Evolutionary conservation across 2,329 filamentous ascomycete species (phyloP).

Genomic region (Aspergillus brunneoviolaceus): DNA sequence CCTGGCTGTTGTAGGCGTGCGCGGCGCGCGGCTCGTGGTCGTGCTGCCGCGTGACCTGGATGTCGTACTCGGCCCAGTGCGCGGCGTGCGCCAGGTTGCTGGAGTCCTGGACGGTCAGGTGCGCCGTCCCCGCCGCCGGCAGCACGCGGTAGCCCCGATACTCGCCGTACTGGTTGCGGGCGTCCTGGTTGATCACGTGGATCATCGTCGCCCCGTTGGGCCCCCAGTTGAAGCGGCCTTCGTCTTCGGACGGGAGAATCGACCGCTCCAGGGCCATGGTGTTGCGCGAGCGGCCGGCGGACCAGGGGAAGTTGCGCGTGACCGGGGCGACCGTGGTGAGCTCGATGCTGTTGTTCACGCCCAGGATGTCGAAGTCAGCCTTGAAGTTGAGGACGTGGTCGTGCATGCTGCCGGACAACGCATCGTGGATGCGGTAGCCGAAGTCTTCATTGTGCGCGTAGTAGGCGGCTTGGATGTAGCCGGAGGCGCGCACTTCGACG

Average conservation of each 20-base stretch:
- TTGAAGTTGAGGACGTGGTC: constrained; percentile 20
- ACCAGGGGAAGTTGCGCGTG: constrained; percentile 14
- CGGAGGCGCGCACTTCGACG: constrained; percentile 14
- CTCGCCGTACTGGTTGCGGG: constrained; percentile 15
- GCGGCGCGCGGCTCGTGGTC: constrained; percentile 11
- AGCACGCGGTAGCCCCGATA: constrained; percentile 14
- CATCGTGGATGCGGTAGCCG: constrained; percentile 18
- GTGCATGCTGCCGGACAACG: constrained; percentile 17
- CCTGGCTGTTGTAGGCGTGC: constrained; percentile 15
- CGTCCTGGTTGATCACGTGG: constrained; percentile 14
- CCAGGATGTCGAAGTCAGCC: constrained; percentile 18
- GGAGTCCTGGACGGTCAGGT: constrained; percentile 11
- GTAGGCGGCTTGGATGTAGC: constrained; percentile 16
- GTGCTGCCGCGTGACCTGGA: constrained; percentile 15
- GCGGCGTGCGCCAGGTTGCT: constrained; percentile 13
- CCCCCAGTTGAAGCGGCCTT: constrained; percentile 13
- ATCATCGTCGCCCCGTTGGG: constrained; percentile 14
- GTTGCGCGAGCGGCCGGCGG: constrained; percentile 9
- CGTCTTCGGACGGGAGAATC: constrained; percentile 8
- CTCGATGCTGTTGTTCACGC: constrained; percentile 13
- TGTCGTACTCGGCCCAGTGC: constrained; percentile 15
- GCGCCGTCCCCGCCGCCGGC: constrained; percentile 7
- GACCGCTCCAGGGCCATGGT: constrained; percentile 16
- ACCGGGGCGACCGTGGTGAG: constrained; percentile 13
- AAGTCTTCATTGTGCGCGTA: constrained; percentile 17